Evolutionary conservation across 108 stramenopile genomes (phyloP).

Genomic region (Fistulifera pelliculosa): DNA sequence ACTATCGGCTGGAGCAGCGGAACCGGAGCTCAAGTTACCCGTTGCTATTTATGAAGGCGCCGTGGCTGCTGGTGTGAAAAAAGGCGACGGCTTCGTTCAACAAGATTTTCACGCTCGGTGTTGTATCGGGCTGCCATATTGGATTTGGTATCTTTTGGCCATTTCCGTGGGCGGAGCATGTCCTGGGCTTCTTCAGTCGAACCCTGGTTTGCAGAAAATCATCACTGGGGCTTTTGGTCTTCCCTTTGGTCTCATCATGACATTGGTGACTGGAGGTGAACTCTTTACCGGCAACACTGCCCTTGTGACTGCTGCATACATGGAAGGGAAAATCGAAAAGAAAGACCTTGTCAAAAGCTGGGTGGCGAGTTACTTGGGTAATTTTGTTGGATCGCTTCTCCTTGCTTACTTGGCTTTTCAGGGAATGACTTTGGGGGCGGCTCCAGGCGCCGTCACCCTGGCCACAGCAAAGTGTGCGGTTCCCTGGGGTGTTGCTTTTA

Average conservation of each 20-base stretch:
- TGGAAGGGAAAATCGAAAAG: constrained; percentile 59
- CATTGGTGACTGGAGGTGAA: constrained; percentile 73
- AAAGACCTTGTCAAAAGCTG: constrained; percentile 62
- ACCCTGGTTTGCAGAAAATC: constrained; percentile 85
- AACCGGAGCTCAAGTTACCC: constrained; percentile 8
- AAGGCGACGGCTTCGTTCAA: constrained; percentile 1
- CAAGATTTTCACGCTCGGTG: constrained; percentile 82
- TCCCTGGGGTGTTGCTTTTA: constrained; percentile 77
- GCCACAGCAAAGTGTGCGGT: constrained; percentile 74
- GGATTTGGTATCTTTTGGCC: constrained; percentile 81
- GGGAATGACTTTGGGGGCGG: constrained; percentile 57
- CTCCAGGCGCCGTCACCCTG: constrained; percentile 63
- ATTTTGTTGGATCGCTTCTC: constrained; percentile 78
- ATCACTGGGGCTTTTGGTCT: constrained; percentile 78
- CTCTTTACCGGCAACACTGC: constrained; percentile 54
- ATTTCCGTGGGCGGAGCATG: constrained; percentile 80
- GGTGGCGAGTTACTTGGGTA: constrained; percentile 69
- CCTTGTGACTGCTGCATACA: constrained; percentile 66
- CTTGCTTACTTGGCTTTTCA: constrained; percentile 73
- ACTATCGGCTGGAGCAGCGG: no score
- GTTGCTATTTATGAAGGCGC: constrained; percentile 15
- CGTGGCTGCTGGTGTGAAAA: constrained; percentile 13
- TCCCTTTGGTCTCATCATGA: constrained; percentile 86
- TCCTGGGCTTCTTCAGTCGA: constrained; percentile 69
- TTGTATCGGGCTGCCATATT: constrained; percentile 81